Percentiles rank a stretch among this genome's conserved stretches.
Conservation (phyloP, 192 early-diverging fungal species). For the Entrophospora sp. region DNA sequence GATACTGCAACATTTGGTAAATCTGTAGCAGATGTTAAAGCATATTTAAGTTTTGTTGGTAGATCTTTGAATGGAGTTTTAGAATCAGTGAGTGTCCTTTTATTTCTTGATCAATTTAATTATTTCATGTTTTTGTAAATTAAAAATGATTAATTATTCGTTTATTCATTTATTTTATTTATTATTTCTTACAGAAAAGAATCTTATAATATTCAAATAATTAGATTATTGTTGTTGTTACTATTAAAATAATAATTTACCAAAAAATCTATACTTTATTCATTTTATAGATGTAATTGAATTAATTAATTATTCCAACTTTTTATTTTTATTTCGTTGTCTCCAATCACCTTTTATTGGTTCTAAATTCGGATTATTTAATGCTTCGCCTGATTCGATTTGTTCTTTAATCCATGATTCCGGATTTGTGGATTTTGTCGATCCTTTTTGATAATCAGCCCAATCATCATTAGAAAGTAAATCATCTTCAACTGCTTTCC, state of each 20-base stretch:
- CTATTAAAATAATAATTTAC: too few relatives aligned
- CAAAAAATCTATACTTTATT: too few relatives aligned
- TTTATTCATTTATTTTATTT: too few relatives aligned
- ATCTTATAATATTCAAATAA: too few relatives aligned
- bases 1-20: conserved; percentile 55
- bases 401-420: conserved; percentile 13
- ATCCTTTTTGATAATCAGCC: background rate
- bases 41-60: conserved; percentile 32
- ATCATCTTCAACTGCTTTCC: conserved; percentile 8
- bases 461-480: conserved; percentile 8
- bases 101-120: too few relatives aligned
- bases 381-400: conserved; percentile 5
- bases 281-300: too few relatives aligned
- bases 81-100: too few relatives aligned
- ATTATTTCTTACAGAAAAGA: too few relatives aligned
- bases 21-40: conserved; percentile 32
- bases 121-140: too few relatives aligned
- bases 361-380: conserved; percentile 9
- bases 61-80: conserved; percentile 36
- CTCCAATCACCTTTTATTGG: conserved; percentile 9
- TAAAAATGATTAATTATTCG: too few relatives aligned
- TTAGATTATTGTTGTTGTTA: too few relatives aligned
- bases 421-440: background rate
- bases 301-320: too few relatives aligned
- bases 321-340: conserved; percentile 4